Percentiles rank a stretch among this genome's conserved stretches.
Evolutionary conservation across 2,329 filamentous ascomycete genomes (phyloP).

Genomic region (Aspergillus terreus): DNA sequence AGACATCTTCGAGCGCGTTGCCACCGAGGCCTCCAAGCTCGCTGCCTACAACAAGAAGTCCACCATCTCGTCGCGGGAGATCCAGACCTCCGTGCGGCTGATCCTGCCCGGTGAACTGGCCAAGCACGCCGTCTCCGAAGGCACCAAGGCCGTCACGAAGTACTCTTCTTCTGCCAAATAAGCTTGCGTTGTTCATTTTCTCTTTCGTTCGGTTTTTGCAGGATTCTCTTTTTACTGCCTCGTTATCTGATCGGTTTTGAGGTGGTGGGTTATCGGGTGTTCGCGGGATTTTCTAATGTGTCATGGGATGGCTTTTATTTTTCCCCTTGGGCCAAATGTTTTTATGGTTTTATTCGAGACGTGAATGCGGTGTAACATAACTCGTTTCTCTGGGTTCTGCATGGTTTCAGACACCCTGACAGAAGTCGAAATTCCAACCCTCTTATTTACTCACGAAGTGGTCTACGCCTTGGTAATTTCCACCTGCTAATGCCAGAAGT

Average conservation of each 20-base stretch:
- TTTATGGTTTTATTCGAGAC: constrained; percentile 42
- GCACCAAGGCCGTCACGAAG: constrained; percentile 99
- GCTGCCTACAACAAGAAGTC: constrained; percentile 99
- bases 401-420: constrained; percentile 21
- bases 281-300: constrained; percentile 44
- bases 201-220: constrained; percentile 57
- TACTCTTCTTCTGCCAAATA: constrained; percentile 99
- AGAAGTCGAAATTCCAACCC: constrained; percentile 32
- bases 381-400: constrained; percentile 33
- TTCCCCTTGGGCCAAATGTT: constrained; percentile 37
- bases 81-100: constrained; percentile 96
- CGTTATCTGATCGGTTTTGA: constrained; percentile 41
- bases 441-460: constrained; percentile 6
- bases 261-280: constrained; percentile 45
- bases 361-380: constrained; percentile 46
- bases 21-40: constrained; percentile 97
- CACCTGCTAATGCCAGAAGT: neutral
- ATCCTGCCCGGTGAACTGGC: constrained; percentile 98
- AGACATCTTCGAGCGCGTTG: constrained; percentile 99
- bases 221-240: constrained; percentile 42
- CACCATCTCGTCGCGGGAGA: constrained; percentile 98
- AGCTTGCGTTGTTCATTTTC: constrained; percentile 55
- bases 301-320: constrained; percentile 47
- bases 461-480: neutral
- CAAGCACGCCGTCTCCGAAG: constrained; percentile 99